Base-by-base conservation (phyloP, 352 stramenopile species). In the Globisporangium yorkense region DNA sequence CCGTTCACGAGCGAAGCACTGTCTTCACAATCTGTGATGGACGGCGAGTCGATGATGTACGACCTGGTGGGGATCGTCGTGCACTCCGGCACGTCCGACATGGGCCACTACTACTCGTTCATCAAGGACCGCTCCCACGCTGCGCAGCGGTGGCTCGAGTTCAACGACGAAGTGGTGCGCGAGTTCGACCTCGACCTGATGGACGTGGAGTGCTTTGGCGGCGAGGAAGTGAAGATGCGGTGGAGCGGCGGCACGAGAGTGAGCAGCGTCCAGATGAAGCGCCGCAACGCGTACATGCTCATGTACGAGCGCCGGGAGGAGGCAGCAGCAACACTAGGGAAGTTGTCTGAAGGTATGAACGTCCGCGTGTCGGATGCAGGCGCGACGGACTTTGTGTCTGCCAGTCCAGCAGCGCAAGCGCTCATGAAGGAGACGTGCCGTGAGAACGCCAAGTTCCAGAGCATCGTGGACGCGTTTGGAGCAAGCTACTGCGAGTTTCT, bases 101-200 rank as follows among this genome's bases (percentile, higher is more conserved):
- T 81, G 51, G 94, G 94, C 0, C 94, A 98, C 74, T 98, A 98
- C 63, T 98, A 98, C 65, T 96, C 83, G 21, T 97, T 96, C 69
- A 89, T 98, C 47, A 85, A 90, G 31, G 88, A 97, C 46, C 72
- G 86, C 37, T 46, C 68, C 8, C 54, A 63, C 24, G 24, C 24
- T 33, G 62, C 29, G 18, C 52, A 67, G n/a, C 50, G 59, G 15
- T 98, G 93, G 93, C 74, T 96, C 9, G 87, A 97, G 58, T 97
- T 97, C 66, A 98, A 98, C 63, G 93, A 98, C 65, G 82, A 92
- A 47, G 64, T 81, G 20, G 89, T 98, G 1, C 74, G 78, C 18
- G 63, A 75, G 0, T 97, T 98, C 53, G 72, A 97, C 41, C 56
- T 74, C 0, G 62, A 77, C 2, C 79, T 80, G 18, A 80, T 98